Conservation (phyloP, 2,329 filamentous ascomycete genomes). For the Dryadomyces quercus-mongolicae region DNA sequence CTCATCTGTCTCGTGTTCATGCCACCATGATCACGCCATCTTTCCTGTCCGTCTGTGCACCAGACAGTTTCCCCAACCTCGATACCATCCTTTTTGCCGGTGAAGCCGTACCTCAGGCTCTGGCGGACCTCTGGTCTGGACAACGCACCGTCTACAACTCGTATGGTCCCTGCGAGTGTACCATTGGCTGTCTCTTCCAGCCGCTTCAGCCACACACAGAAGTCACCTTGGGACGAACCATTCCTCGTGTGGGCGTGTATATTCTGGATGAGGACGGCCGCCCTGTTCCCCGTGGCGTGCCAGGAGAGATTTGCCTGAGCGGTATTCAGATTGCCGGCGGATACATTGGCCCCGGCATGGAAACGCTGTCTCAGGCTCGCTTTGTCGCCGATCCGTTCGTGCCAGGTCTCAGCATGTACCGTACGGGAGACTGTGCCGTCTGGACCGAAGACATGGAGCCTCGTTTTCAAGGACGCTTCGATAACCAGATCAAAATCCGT, state of each 20-base stretch:
- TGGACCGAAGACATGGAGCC: slow-evolving; percentile 22
- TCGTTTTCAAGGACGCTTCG: slow-evolving; percentile 21
- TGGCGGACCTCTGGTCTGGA: slow-evolving; percentile 21
- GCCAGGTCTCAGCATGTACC: slow-evolving; percentile 22
- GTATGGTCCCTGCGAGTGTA: slow-evolving; percentile 31
- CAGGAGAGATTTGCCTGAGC: slow-evolving; percentile 29
- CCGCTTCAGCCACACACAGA: slow-evolving; percentile 12
- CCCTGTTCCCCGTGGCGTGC: slow-evolving; percentile 19
- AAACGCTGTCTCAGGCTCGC: slow-evolving; percentile 15
- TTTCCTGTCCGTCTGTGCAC: neutral
- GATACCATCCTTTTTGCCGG: slow-evolving; percentile 23
- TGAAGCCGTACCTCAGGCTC: slow-evolving; percentile 21
- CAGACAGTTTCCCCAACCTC: neutral
- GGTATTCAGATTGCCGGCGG: slow-evolving; percentile 29
- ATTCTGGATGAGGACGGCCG: slow-evolving; percentile 20
- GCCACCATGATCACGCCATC: slow-evolving; percentile 25
- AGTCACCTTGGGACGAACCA: slow-evolving; percentile 25
- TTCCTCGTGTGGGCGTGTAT: slow-evolving; percentile 24
- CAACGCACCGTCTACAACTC: slow-evolving; percentile 24
- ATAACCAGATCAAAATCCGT: slow-evolving; percentile 20
- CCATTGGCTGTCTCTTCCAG: slow-evolving; percentile 24
- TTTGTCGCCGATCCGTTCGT: slow-evolving; percentile 21
- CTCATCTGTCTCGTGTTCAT: slow-evolving; percentile 18
- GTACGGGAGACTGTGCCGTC: slow-evolving; percentile 24
- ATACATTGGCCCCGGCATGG: slow-evolving; percentile 20